Percentiles rank a stretch among this genome's conserved stretches.
These are phyloP conservation scores for Scortechinia acanthostroma DNA, from an alignment of 2,329 filamentous ascomycete genomes.

Conservation along the genomic window DNA sequence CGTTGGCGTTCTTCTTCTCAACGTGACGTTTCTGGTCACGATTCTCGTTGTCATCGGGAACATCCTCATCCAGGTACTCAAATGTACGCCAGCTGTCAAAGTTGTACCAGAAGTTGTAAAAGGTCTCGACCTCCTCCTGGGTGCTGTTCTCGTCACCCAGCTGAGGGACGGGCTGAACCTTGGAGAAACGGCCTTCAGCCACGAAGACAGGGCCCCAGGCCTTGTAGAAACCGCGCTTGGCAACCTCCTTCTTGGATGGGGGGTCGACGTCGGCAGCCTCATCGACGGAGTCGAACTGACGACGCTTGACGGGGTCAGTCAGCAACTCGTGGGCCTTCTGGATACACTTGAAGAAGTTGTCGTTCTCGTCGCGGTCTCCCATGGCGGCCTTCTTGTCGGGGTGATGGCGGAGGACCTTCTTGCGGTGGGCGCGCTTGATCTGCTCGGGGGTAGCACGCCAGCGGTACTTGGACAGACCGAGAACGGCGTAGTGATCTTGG, in stretches of 20 bases:
- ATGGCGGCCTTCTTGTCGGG: slow-evolving; percentile 96
- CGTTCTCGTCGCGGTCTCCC: slow-evolving; percentile 80
- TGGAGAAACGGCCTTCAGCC: slow-evolving; percentile 86
- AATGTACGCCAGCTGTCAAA: slow-evolving; percentile 97
- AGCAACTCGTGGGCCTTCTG: slow-evolving; percentile 95
- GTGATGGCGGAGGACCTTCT: slow-evolving; percentile 98
- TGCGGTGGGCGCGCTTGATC: slow-evolving; percentile 97
- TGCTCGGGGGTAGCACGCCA: slow-evolving; percentile 91
- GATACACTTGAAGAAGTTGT: slow-evolving; percentile 99
- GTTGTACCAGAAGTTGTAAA: slow-evolving; percentile 99
- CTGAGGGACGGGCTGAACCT: slow-evolving; percentile 76
- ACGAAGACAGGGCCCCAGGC: slow-evolving; percentile 87
- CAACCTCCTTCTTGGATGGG: slow-evolving; percentile 81
- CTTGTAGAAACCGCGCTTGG: slow-evolving; percentile 90
- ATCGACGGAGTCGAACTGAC: slow-evolving; percentile 95
- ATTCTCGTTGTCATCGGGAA: slow-evolving; percentile 97
- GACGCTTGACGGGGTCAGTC: slow-evolving; percentile 81
- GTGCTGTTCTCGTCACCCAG: slow-evolving; percentile 79
- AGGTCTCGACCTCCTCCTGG: slow-evolving; percentile 83
- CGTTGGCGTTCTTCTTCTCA: slow-evolving; percentile 96
- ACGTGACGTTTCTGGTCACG: slow-evolving; percentile 97
- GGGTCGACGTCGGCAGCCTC: slow-evolving; percentile 88
- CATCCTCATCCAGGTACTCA: slow-evolving; percentile 97
- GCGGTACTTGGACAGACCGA: slow-evolving; percentile 86
- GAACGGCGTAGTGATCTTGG: slow-evolving; percentile 96